Evolutionary conservation across 2,329 filamentous ascomycete species (phyloP).

Genomic region (Scytalidium sp.): DNA sequence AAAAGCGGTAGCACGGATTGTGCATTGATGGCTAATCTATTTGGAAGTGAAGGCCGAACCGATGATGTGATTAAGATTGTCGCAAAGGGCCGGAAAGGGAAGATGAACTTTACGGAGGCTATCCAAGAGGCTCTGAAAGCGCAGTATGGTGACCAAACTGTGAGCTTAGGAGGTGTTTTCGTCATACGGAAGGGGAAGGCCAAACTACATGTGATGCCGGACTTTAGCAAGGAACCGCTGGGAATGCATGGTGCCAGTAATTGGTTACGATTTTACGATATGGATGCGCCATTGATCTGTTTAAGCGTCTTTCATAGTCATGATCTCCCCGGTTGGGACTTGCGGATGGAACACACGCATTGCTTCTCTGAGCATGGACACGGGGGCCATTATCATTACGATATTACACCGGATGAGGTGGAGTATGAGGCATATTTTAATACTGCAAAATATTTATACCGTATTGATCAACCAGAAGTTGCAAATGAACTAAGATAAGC

Average conservation of each 20-base stretch:
- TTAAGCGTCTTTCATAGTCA: conserved; percentile 39
- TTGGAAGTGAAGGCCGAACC: conserved; percentile 30
- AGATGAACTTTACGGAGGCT: conserved; percentile 30
- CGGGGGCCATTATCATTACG: conserved; percentile 45
- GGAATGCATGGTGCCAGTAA: conserved; percentile 31
- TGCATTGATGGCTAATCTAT: conserved; percentile 41
- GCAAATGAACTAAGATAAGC: background rate
- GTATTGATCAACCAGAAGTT: conserved; percentile 28
- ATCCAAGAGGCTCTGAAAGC: conserved; percentile 27
- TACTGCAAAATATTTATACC: conserved; percentile 36
- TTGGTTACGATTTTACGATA: conserved; percentile 39
- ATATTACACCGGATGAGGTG: conserved; percentile 31
- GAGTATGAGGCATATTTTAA: conserved; percentile 47
- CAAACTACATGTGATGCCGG: conserved; percentile 42
- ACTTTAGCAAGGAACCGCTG: conserved; percentile 28
- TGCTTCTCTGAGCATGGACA: conserved; percentile 33
- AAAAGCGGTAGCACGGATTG: conserved; percentile 29
- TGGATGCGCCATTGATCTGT: conserved; percentile 34
- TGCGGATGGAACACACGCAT: conserved; percentile 47
- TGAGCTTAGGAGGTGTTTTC: conserved; percentile 40
- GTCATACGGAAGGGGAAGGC: conserved; percentile 34
- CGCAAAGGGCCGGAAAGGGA: conserved; percentile 26
- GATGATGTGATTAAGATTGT: conserved; percentile 35
- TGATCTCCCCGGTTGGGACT: conserved; percentile 29
- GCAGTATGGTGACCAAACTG: conserved; percentile 30